Percentiles rank a stretch among this genome's conserved stretches.
These are phyloP conservation scores for Lactarius psammicola DNA, from an alignment of 768 basidiomycete species.

Conservation along the genomic window DNA sequence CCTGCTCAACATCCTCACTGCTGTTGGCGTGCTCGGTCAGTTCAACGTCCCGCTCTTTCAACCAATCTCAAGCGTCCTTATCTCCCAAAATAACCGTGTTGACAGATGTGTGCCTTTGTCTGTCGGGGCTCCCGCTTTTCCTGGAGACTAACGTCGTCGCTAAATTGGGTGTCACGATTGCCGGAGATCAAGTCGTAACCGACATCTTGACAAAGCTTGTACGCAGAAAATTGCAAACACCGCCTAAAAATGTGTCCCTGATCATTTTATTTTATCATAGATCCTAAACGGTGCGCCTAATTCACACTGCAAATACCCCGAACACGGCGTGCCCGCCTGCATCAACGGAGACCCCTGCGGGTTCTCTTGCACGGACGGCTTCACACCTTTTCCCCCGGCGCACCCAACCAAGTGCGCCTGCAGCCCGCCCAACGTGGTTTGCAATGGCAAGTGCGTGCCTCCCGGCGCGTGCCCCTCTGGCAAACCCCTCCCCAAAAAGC, in stretches of 20 bases:
- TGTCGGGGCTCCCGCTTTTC: constrained; percentile 40
- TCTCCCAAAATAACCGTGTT: neutral
- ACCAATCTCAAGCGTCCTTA: neutral
- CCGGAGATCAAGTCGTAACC: constrained; percentile 36
- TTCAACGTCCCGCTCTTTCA: constrained; percentile 4
- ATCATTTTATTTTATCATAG: constrained; percentile 25
- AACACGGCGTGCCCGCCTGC: constrained; percentile 42
- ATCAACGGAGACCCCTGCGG: constrained; percentile 40
- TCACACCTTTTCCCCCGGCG: constrained; percentile 33
- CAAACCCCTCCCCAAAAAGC: constrained; percentile 29
- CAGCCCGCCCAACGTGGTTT: constrained; percentile 41
- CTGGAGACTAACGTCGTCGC: constrained; percentile 37
- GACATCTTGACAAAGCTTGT: constrained; percentile 41
- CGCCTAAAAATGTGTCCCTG: neutral
- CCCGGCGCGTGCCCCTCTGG: constrained; percentile 34
- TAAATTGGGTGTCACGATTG: constrained; percentile 34
- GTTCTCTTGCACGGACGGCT: constrained; percentile 49
- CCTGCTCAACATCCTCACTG: constrained; percentile 30
- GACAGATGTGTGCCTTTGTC: constrained; percentile 46
- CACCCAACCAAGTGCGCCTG: constrained; percentile 46
- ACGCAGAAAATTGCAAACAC: constrained; percentile 14
- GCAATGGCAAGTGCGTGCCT: constrained; percentile 47
- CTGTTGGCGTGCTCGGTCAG: constrained; percentile 36
- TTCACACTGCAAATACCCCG: constrained; percentile 42
- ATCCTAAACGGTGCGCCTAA: constrained; percentile 30